These are phyloP conservation scores for Diaporthe aspalathi DNA, from an alignment of 2,329 filamentous ascomycete species.

Conservation along the genomic window DNA sequence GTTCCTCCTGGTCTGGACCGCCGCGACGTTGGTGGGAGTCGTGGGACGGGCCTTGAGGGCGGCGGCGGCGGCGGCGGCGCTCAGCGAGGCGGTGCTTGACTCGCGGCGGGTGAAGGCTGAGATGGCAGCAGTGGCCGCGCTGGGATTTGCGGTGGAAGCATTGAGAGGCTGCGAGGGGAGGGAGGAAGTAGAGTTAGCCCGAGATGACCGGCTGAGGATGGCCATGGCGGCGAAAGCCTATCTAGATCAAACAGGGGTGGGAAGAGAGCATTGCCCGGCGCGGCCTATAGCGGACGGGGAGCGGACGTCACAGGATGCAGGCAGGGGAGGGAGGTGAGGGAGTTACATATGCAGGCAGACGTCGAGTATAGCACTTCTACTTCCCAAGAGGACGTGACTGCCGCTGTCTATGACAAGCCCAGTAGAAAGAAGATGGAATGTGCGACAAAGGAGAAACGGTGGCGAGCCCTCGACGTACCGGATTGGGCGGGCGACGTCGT, in stretches of 20 bases:
- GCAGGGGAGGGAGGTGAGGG: neutral
- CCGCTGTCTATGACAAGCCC: slow-evolving; percentile 21
- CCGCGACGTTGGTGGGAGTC: slow-evolving; percentile 81
- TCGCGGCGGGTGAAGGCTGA: slow-evolving; percentile 81
- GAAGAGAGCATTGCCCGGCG: slow-evolving; percentile 5
- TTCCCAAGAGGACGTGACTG: neutral
- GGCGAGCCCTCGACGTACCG: slow-evolving; percentile 56
- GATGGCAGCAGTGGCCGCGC: slow-evolving; percentile 82
- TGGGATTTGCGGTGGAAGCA: slow-evolving; percentile 73
- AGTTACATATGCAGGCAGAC: neutral
- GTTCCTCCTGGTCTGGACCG: slow-evolving; percentile 90
- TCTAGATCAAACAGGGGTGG: slow-evolving; percentile 5
- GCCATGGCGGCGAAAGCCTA: slow-evolving; percentile 15
- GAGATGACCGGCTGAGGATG: slow-evolving; percentile 17
- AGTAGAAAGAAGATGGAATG: neutral
- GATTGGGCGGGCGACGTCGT: slow-evolving; percentile 60
- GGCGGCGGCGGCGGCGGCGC: slow-evolving; percentile 86
- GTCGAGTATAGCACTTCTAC: slow-evolving; percentile 1
- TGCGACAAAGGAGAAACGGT: slow-evolving; percentile 38
- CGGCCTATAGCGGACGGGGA: slow-evolving; percentile 9
- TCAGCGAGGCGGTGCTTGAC: slow-evolving; percentile 74
- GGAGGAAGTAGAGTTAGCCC: slow-evolving; percentile 36
- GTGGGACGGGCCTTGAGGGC: slow-evolving; percentile 83
- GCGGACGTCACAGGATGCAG: slow-evolving; percentile 7
- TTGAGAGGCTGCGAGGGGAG: slow-evolving; percentile 66